Percentiles rank a stretch among this genome's conserved stretches.
Conservation (phyloP, 805 yeast species). For the Naumovozyma baii region DNA sequence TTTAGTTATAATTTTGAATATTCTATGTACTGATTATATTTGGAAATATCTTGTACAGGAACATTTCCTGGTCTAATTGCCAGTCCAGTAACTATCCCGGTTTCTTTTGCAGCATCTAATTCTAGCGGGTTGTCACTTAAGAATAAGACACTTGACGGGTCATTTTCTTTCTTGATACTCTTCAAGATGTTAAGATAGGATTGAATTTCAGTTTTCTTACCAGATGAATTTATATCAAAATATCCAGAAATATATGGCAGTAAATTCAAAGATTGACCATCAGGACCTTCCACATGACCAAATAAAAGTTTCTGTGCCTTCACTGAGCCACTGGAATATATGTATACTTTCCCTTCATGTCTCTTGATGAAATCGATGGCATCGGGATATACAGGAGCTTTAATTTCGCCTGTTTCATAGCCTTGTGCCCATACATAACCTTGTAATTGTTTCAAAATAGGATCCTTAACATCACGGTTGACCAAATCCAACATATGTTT, state of each 20-base stretch:
- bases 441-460: conserved; percentile 66
- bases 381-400: conserved; percentile 70
- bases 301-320: conserved; percentile 78
- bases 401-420: conserved; percentile 62
- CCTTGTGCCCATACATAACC: conserved; percentile 80
- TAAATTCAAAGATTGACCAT: conserved; percentile 37
- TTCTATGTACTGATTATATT: conserved; percentile 3
- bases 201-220: conserved; percentile 47
- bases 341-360: conserved; percentile 37
- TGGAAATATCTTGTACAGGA: conserved; percentile 24
- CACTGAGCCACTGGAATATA: conserved; percentile 85
- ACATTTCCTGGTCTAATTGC: conserved; percentile 73
- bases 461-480: conserved; percentile 60
- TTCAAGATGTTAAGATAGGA: conserved; percentile 53
- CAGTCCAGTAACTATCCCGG: conserved; percentile 50
- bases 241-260: conserved; percentile 51
- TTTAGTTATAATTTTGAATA: conserved; percentile 4
- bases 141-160: conserved; percentile 41
- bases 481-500: conserved; percentile 51
- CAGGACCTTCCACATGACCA: conserved; percentile 42
- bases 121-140: conserved; percentile 75
- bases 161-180: conserved; percentile 27
- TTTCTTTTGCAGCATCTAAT: conserved; percentile 60
- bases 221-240: conserved; percentile 79
- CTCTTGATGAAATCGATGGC: conserved; percentile 48